These are phyloP conservation scores for Nakaseomyces uthaithaninus DNA, from an alignment of 1,139 yeast genomes.

Conservation along the genomic window DNA sequence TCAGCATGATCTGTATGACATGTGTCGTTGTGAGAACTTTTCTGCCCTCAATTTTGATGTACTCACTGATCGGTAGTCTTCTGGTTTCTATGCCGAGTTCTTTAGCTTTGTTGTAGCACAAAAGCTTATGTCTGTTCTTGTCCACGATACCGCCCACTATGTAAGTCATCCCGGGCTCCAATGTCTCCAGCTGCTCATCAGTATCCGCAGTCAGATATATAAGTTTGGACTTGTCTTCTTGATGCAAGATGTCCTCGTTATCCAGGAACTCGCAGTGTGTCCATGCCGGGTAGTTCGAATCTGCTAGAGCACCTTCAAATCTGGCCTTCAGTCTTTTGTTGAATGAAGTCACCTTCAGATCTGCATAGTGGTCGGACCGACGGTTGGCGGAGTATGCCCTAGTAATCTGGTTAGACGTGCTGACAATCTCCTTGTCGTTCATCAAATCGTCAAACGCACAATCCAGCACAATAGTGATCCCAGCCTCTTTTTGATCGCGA, in stretches of 20 bases:
- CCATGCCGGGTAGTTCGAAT: constrained; percentile 58
- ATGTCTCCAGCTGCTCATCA: constrained; percentile 50
- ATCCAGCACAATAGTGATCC: constrained; percentile 58
- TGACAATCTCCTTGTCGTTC: constrained; percentile 70
- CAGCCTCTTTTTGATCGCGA: constrained; percentile 38
- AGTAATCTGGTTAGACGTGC: constrained; percentile 73
- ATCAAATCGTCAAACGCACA: constrained; percentile 87
- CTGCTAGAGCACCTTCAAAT: constrained; percentile 54
- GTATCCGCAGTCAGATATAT: constrained; percentile 86
- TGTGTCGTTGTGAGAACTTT: constrained; percentile 90
- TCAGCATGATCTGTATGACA: constrained; percentile 76
- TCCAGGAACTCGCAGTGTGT: constrained; percentile 46
- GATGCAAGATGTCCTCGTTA: constrained; percentile 35
- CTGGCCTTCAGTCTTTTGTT: constrained; percentile 57
- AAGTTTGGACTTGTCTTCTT: constrained; percentile 30
- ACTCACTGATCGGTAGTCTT: constrained; percentile 81
- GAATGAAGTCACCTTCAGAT: constrained; percentile 56
- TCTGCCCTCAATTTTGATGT: constrained; percentile 73
- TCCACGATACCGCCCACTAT: constrained; percentile 95
- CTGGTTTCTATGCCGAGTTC: constrained; percentile 63
- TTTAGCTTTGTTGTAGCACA: constrained; percentile 78
- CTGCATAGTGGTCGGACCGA: constrained; percentile 51
- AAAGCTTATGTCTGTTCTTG: constrained; percentile 77
- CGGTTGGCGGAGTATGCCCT: constrained; percentile 75
- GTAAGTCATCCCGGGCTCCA: constrained; percentile 66